Evolutionary conservation across 768 basidiomycete genomes (phyloP).

Genomic region (Trametes maxima): DNA sequence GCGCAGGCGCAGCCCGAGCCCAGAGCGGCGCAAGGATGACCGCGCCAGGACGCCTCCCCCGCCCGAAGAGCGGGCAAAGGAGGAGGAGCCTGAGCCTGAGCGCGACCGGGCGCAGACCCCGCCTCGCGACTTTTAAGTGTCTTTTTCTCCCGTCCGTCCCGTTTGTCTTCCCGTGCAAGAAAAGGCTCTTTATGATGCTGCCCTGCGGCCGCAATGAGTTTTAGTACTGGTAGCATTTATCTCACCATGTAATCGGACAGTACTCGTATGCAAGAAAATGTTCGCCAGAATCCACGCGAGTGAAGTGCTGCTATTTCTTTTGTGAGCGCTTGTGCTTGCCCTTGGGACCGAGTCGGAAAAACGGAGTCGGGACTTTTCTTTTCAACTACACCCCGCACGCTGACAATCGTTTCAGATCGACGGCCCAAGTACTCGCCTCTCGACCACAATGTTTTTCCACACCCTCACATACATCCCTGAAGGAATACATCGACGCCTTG

Average conservation of each 20-base stretch:
- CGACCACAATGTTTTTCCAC: too few species aligned
- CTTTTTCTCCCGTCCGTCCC: neutral
- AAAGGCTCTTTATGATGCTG: neutral
- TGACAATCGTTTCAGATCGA: too few species aligned
- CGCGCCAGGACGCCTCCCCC: slow-evolving; percentile 59
- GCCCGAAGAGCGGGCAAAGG: slow-evolving; percentile 44
- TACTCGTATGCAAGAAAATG: neutral
- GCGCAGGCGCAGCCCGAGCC: slow-evolving; percentile 47
- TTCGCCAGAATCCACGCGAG: neutral
- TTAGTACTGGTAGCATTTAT: slow-evolving; percentile 6
- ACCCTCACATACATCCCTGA: too few species aligned
- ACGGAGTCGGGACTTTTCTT: too few species aligned
- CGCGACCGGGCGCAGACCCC: slow-evolving; percentile 55
- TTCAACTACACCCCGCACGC: too few species aligned
- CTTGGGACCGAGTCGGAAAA: neutral
- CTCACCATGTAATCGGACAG: slow-evolving; percentile 15
- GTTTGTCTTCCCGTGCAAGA: neutral
- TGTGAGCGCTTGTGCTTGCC: neutral
- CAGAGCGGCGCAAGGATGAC: slow-evolving; percentile 48
- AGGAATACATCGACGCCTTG: too few species aligned
- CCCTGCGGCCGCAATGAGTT: neutral
- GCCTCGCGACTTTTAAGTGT: slow-evolving; percentile 47
- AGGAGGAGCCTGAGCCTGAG: slow-evolving; percentile 37
- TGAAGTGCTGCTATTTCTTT: too few species aligned
- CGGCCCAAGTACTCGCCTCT: too few species aligned